Evolutionary conservation across 139 green algal genomes (phyloP).

Genomic region (Micromonas pusilla): DNA sequence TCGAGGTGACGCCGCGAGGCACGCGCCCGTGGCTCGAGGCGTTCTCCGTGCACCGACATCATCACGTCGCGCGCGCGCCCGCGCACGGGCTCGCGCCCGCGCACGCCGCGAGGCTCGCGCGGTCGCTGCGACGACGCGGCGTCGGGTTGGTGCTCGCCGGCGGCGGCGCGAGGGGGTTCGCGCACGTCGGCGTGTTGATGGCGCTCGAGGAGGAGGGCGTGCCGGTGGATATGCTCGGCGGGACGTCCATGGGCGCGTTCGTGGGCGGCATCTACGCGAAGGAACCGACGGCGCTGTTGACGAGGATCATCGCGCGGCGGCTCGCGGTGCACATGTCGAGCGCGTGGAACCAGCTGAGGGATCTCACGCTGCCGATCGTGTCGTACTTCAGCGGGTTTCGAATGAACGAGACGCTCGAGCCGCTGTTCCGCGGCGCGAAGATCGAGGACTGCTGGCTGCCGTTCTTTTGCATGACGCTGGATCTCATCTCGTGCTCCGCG

Average conservation of each 20-base stretch:
- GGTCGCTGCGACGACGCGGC: slow-evolving; percentile 10
- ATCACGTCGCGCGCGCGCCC: slow-evolving; percentile 2
- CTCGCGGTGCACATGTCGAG: slow-evolving; percentile 57
- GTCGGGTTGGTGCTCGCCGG: slow-evolving; percentile 48
- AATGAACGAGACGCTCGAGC: background rate
- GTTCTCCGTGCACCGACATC: slow-evolving; percentile 27
- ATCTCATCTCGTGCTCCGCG: slow-evolving; percentile 52
- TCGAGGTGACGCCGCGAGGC: background rate
- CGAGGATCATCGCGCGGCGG: slow-evolving; percentile 40
- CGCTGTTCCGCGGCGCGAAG: slow-evolving; percentile 39
- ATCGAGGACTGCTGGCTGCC: slow-evolving; percentile 75
- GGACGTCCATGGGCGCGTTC: slow-evolving; percentile 70
- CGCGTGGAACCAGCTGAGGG: slow-evolving; percentile 52
- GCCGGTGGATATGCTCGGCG: slow-evolving; percentile 62
- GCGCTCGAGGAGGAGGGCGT: slow-evolving; percentile 64
- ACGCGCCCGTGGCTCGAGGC: slow-evolving; percentile 11
- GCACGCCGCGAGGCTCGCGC: slow-evolving; percentile 23
- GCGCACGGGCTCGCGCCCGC: background rate
- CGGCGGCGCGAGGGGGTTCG: slow-evolving; percentile 53
- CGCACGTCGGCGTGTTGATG: slow-evolving; percentile 61
- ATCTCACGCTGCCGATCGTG: slow-evolving; percentile 58
- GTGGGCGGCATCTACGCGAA: slow-evolving; percentile 67
- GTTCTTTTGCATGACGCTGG: slow-evolving; percentile 69
- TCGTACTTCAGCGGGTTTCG: slow-evolving; percentile 19
- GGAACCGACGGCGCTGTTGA: slow-evolving; percentile 42